Conservation (phyloP, 208 protist species). For the Spironucleus salmonicida region DNA sequence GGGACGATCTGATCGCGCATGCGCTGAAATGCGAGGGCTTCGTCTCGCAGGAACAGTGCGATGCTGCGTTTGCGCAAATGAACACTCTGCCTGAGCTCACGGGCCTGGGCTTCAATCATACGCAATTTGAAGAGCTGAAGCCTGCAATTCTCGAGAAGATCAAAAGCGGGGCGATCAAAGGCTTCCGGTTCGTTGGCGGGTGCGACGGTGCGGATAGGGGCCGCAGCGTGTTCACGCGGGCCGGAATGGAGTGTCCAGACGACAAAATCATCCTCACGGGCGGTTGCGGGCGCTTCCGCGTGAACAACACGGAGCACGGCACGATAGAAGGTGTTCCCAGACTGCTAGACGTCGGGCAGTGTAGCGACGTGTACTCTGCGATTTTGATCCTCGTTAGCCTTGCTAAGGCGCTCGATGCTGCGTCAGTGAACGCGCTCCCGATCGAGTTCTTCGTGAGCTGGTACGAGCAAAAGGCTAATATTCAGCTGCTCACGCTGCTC, state of each 20-base stretch:
- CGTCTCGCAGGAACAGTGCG: constrained; percentile 5
- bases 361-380: constrained; percentile 62
- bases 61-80: not conserved
- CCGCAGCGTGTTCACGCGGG: constrained; percentile 56
- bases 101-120: constrained; percentile 37
- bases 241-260: constrained; percentile 40
- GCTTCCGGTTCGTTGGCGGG: constrained; percentile 59
- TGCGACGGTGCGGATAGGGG: constrained; percentile 58
- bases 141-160: constrained; percentile 47
- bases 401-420: constrained; percentile 41
- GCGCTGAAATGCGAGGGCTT: constrained; percentile 47
- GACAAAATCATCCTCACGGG: constrained; percentile 56
- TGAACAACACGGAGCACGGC: constrained; percentile 37
- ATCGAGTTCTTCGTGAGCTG: constrained; percentile 58
- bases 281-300: constrained; percentile 54
- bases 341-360: constrained; percentile 64
- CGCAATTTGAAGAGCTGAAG: constrained; percentile 36
- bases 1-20: constrained; percentile 42
- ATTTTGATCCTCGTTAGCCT: constrained; percentile 54
- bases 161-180: constrained; percentile 55
- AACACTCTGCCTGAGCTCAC: not conserved
- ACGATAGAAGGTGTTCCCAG: constrained; percentile 54
- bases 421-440: constrained; percentile 45
- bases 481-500: constrained; percentile 56
- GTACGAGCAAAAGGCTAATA: constrained; percentile 69